Evolutionary conservation across 1,284 basidiomycete species (phyloP), one percentile per base, ranked within the genome.

Genomic region (Malassezia slooffiae): DNA sequence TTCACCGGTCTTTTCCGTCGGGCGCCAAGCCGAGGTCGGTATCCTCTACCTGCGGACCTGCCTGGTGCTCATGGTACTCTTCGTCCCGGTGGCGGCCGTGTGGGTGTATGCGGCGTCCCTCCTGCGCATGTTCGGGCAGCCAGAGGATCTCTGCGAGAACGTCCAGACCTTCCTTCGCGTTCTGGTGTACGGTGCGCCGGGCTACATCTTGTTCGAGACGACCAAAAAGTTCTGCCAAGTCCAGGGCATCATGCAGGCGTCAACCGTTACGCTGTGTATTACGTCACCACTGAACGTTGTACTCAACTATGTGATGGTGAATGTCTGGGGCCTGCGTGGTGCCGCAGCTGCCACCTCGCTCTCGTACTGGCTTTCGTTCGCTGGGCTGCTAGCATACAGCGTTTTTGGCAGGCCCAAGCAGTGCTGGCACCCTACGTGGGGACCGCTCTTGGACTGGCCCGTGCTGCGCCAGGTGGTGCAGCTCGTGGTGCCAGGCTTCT

Each of bases 201-300:
- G 76, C 5, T 83, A 82, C 59, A 77, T 83, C 49, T 80, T 77
- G 7, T 84, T 83, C 48, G 82, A 83, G 65, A 79, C 77, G 41
- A 70, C 82, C 54, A 83, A 83, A 67, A 83, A 82, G 68, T 83
- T 83, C 67, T 63, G 83, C 17, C 81, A 83, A 62, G 82, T 81
- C 46, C 81, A 83, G 73, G 81, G 81, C 80, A 53, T 50, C 17
- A 70, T 83, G 35, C 70, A 79, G 23, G 81, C 82, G 20, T 79
- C 79, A 5, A 78, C 81, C 0, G 50, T 79, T 1, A 80, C 81
- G 0, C 71, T 83, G 22, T 78, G 80, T 1, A 73, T 80, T 40
- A 80, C 78, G 2, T 83, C 81, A 56, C 81, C 40, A 15, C 17
- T 32, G 26, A 41, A 26, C 9, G 38, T 33, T 12, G 5, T 47